Evolutionary conservation across 108 stramenopile species (phyloP).

Genomic region (Conticribra guillardii): DNA sequence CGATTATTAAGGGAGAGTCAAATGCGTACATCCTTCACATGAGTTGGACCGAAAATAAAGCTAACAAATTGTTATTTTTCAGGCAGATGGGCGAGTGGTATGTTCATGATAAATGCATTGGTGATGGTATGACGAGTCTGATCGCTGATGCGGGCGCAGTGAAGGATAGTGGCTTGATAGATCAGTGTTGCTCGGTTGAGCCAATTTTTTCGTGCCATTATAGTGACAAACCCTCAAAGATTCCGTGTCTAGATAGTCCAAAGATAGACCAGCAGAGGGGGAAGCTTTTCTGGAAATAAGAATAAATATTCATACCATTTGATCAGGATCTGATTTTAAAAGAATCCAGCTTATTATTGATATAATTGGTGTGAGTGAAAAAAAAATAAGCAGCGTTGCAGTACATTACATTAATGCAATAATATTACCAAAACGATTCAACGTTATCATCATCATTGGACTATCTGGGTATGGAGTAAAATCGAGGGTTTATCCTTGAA

Average conservation of each 20-base stretch:
- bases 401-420: background rate
- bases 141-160: conserved; percentile 22
- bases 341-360: background rate
- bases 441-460: background rate
- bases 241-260: conserved; percentile 58
- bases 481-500: background rate
- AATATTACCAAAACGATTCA: conserved; percentile 1
- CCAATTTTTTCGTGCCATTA: conserved; percentile 70
- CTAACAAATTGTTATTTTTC: conserved; percentile 55
- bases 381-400: background rate
- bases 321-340: too few species aligned
- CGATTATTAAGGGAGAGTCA: conserved; percentile 37
- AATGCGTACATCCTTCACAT: conserved; percentile 54
- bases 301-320: too few species aligned
- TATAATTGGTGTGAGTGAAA: background rate
- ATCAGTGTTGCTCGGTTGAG: conserved; percentile 56
- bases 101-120: conserved; percentile 62
- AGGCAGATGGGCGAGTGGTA: conserved; percentile 73
- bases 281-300: conserved; percentile 23
- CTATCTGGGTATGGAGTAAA: conserved; percentile 1
- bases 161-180: conserved; percentile 23
- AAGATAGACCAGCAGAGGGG: conserved; percentile 49
- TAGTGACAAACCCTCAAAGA: conserved; percentile 71
- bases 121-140: conserved; percentile 18
- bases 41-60: conserved; percentile 57